Evolutionary conservation across 306 rosid genomes (phyloP), one percentile per base, ranked within the genome.

Genomic region (Acacia crassicarpa): DNA sequence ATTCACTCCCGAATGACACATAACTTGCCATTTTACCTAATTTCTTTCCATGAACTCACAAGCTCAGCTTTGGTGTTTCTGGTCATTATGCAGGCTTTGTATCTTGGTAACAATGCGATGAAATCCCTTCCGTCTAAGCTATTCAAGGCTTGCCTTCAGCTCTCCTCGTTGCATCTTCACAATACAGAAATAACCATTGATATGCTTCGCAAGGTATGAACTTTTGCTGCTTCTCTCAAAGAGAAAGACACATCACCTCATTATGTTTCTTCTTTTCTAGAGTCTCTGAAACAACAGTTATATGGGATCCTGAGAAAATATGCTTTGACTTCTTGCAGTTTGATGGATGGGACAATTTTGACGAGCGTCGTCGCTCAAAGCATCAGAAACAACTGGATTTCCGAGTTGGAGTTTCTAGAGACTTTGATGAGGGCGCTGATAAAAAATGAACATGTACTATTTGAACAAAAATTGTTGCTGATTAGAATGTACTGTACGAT

Each of bases 391-490:
- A 93, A 82, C 81, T 95, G 32, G 98, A 95, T 80, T 95, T 93
- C 80, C 90, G 93, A 35, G 97, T 83, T 65, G 90, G 89, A 67
- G 89, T 83, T 76, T 81, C 94, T 13, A 87, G 90, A 81, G 91
- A 89, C 76, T 95, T 95, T 71, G 97, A 95, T 83, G 98, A 95
- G 87, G 99, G 99, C 77, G 99, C 98, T 77, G 98, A 92, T 82
- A 93, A 93, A 86, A 87, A 86, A 74, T 91, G 85, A 89, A 30
- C 53, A 32, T 23, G 22, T 69, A 15, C 56, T 43, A 65, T 77
- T 22, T 74, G 12, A 22, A 69, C 61, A 16, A 35, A 49, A 33
- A 25, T 5, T 12, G 0, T 45, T 5, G 73, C 49, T 20, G 73
- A 68, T 38, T 19, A 3, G 38, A 8, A 40, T 40, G 16, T 68